A percentile compares a stretch with the other conserved stretches of the same genome.
Conservation (phyloP, 1,139 yeast genomes). For the Keqinozyma sinolaborantium region DNA sequence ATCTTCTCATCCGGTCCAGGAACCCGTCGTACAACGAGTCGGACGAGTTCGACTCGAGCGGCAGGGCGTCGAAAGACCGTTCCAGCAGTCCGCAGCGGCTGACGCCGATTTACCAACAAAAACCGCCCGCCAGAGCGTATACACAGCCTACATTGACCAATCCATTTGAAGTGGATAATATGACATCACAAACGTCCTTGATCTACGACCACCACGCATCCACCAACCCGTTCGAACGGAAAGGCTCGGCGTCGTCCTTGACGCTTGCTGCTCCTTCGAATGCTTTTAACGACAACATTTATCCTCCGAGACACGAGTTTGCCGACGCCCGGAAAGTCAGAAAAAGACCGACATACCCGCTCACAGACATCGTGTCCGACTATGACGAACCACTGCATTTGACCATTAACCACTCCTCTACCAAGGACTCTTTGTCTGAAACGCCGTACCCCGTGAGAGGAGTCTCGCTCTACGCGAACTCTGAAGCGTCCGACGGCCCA, state of each 20-base stretch:
- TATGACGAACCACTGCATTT: too few relatives aligned
- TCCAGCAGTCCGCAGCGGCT: neutral
- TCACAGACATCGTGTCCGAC: too few relatives aligned
- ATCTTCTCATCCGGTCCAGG: neutral
- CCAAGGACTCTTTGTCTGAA: too few relatives aligned
- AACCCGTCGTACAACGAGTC: neutral
- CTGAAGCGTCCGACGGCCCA: constrained; percentile 1
- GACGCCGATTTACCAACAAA: neutral
- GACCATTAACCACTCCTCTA: too few relatives aligned
- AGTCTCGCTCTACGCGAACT: constrained; percentile 15
- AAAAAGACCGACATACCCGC: too few relatives aligned
- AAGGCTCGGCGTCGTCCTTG: too few relatives aligned
- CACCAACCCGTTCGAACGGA: too few relatives aligned
- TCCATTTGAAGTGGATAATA: neutral
- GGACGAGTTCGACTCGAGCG: neutral
- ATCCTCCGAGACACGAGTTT: too few relatives aligned
- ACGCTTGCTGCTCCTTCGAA: too few relatives aligned
- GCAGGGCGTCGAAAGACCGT: constrained; percentile 1
- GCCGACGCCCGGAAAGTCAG: too few relatives aligned
- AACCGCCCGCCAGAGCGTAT: neutral
- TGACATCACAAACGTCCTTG: neutral
- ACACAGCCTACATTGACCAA: neutral
- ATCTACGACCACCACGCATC: too few relatives aligned
- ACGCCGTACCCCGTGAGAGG: constrained; percentile 28
- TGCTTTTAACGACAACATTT: too few relatives aligned